Evolutionary conservation across 768 basidiomycete species (phyloP).

Genomic region (Boletus rubescentipes): DNA sequence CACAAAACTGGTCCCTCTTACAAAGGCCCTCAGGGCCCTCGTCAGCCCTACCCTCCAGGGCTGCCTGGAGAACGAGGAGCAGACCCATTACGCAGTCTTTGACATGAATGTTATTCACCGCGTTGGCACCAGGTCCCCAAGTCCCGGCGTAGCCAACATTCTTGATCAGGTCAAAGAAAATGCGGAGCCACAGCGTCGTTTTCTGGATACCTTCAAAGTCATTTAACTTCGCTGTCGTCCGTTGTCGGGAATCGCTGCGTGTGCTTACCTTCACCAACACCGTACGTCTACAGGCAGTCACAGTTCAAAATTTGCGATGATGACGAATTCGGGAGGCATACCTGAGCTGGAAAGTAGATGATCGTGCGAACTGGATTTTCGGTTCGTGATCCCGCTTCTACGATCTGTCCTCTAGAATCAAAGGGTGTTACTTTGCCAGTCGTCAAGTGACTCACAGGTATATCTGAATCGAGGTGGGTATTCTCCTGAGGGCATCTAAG

Average conservation of each 20-base stretch:
- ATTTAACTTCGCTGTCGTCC: background rate
- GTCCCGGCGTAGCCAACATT: slow-evolving; percentile 38
- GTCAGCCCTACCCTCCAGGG: slow-evolving; percentile 40
- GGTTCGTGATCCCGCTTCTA: slow-evolving; percentile 40
- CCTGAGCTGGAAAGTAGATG: slow-evolving; percentile 39
- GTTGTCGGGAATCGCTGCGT: background rate
- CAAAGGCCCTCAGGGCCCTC: slow-evolving; percentile 43
- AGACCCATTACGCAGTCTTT: slow-evolving; percentile 39
- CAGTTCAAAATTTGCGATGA: background rate
- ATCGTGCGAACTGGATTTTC: slow-evolving; percentile 44
- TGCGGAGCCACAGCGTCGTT: slow-evolving; percentile 36
- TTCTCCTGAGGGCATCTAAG: slow-evolving; percentile 30
- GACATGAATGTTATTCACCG: slow-evolving; percentile 41
- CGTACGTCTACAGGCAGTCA: slow-evolving; percentile 36
- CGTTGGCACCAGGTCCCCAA: slow-evolving; percentile 41
- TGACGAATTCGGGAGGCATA: slow-evolving; percentile 3
- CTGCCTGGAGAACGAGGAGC: slow-evolving; percentile 38
- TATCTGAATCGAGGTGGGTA: slow-evolving; percentile 34
- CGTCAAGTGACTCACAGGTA: slow-evolving; percentile 20
- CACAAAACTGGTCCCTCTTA: slow-evolving; percentile 17
- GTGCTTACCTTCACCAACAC: slow-evolving; percentile 38
- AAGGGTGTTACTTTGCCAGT: background rate
- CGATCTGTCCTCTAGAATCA: slow-evolving; percentile 26
- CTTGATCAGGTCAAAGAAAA: slow-evolving; percentile 36
- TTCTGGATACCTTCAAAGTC: slow-evolving; percentile 34